phyloP scores from a whole-genome alignment of 2,329 filamentous ascomycete genomes.

The Aspergillus tubingensis region DNA sequence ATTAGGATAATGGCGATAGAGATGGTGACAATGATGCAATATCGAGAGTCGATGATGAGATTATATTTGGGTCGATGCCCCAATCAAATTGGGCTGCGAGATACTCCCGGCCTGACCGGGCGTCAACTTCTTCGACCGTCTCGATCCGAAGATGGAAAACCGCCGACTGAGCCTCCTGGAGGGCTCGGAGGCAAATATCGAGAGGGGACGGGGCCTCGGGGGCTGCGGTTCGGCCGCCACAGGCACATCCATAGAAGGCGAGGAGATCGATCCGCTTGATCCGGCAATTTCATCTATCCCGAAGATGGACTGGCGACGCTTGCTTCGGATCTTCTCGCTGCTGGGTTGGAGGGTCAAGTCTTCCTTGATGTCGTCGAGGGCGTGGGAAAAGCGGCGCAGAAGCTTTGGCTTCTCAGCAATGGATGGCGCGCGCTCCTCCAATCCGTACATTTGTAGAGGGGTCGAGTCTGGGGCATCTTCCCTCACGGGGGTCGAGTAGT shows the following conservation, averaged over 20 bases:
- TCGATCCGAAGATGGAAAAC: constrained; percentile 30
- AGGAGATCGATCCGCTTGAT: constrained; percentile 12
- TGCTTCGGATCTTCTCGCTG: constrained; percentile 27
- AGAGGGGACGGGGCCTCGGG: constrained; percentile 25
- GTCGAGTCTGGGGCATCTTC: constrained; percentile 32
- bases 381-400: constrained; percentile 36
- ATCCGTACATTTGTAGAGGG: constrained; percentile 36
- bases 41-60: constrained; percentile 12
- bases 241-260: constrained; percentile 16
- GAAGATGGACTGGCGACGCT: constrained; percentile 32
- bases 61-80: constrained; percentile 32
- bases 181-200: constrained; percentile 30
- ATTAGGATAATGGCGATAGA: not conserved
- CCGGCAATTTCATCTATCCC: constrained; percentile 14
- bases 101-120: constrained; percentile 26
- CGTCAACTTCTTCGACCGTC: constrained; percentile 19
- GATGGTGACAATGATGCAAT: constrained; percentile 7
- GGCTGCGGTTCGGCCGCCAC: constrained; percentile 19
- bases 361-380: constrained; percentile 39
- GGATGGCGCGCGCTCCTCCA: constrained; percentile 37
- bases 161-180: constrained; percentile 28
- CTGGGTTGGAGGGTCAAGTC: constrained; percentile 30
- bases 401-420: constrained; percentile 32
- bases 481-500: constrained; percentile 37
- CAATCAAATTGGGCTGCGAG: constrained; percentile 38